Base-by-base conservation (phyloP, 495 filamentous ascomycete species). In the Symbiotaphrina buchneri region DNA sequence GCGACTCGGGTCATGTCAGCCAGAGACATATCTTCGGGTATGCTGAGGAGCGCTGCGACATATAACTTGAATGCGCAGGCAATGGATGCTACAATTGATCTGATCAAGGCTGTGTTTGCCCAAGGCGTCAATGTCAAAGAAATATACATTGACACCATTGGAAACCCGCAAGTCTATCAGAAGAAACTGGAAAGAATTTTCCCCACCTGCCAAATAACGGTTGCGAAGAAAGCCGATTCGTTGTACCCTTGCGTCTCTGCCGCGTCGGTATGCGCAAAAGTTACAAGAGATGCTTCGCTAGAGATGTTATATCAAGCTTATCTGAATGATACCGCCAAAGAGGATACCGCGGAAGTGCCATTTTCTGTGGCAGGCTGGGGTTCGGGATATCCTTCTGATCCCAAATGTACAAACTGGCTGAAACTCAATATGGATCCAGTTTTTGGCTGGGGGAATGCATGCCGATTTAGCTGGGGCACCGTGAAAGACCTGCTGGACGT, bases 61-160 rank as follows among this genome's bases (percentile, higher is more conserved):
- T 93, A 93, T 53, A 97, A 97, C 46, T 61, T 97, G 33, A 97
- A 97, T 52, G 82, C 83, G n/a, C 87, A 95, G 50, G 87, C 87
- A 1, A 75, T 91, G 64, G 85, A 97, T 52, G 82, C 87, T 0
- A 97, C 87, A 1, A 64, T 90, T n/a, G 66, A 64, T 13, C 55
- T 97, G 34, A 85, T 97, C 31, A 51, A 67, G 11, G 69, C 68
- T 3, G 74, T 92, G 0, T 61, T 84, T 28, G 71, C 63, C 0
- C 53, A 50, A 6, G 76, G 77, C 8, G 72, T 95, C 22, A 74
- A 84, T 50, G 58, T 97, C 0, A 59, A 52, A 20, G 80, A 94
- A 40, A 79, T 97, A 8, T 97, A 83, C 48, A 83, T 97, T 38
- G 87, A 97, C 49, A 95, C 87, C 0, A 76, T 97, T 42, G 87